A percentile compares a stretch with the other conserved stretches of the same genome.
phyloP scores from a whole-genome alignment of 2,329 filamentous ascomycete species.

The Ceratocystis papillata region DNA sequence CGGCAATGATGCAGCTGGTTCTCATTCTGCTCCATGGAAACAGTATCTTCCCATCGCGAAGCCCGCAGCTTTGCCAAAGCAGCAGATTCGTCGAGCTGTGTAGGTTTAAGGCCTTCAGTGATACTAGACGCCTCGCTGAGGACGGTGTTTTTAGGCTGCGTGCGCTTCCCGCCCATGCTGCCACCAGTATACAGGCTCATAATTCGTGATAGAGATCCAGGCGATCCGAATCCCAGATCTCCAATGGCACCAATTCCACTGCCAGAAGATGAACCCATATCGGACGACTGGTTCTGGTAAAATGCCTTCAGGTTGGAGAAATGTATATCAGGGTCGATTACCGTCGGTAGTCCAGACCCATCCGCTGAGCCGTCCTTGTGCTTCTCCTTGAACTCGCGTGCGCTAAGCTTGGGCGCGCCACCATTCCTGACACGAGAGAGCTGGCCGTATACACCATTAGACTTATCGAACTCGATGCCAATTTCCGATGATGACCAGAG shows the following conservation, averaged over 20 bases:
- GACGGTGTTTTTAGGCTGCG: constrained; percentile 54
- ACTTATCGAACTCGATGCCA: constrained; percentile 79
- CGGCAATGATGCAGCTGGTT: constrained; percentile 42
- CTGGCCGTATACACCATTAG: constrained; percentile 75
- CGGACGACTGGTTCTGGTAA: constrained; percentile 67
- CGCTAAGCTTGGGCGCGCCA: constrained; percentile 41
- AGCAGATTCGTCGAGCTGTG: constrained; percentile 50
- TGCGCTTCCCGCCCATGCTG: constrained; percentile 51
- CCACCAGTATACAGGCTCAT: constrained; percentile 78
- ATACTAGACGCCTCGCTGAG: constrained; percentile 70
- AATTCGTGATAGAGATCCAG: constrained; percentile 71
- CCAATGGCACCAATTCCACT: constrained; percentile 29
- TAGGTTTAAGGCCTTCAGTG: constrained; percentile 59
- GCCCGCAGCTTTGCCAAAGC: constrained; percentile 50
- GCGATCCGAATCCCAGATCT: constrained; percentile 57
- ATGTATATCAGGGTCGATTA: constrained; percentile 54
- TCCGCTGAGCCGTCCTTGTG: constrained; percentile 36
- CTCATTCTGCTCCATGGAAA: constrained; percentile 40
- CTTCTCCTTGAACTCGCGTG: constrained; percentile 43
- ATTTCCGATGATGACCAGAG: constrained; percentile 87
- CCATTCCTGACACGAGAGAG: constrained; percentile 59
- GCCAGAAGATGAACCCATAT: constrained; percentile 42
- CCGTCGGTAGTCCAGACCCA: constrained; percentile 34
- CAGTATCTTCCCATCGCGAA: constrained; percentile 54
- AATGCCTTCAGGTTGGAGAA: constrained; percentile 68